These are phyloP conservation scores for Corynascus novoguineensis DNA, from an alignment of 495 filamentous ascomycete species.

Conservation along the genomic window DNA sequence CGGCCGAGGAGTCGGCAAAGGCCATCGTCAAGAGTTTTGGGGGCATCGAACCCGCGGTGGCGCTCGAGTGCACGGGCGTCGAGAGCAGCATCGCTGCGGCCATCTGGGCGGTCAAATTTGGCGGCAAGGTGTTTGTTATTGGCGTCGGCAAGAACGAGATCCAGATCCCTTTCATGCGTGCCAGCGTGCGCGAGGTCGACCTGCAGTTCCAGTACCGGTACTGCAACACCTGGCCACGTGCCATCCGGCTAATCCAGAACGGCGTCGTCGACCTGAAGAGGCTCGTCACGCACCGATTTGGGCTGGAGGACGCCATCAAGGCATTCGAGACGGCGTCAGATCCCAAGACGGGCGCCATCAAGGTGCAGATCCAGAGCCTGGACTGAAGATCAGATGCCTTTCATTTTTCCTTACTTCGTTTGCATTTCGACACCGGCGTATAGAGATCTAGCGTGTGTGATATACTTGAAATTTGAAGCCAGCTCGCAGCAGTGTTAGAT, in stretches of 20 bases:
- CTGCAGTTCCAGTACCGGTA: conserved; percentile 95
- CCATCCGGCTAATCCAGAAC: conserved; percentile 79
- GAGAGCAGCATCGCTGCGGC: conserved; percentile 79
- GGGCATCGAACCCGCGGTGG: conserved; percentile 67
- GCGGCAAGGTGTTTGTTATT: conserved; percentile 89
- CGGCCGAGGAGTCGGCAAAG: conserved; percentile 64
- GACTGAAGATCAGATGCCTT: conserved; percentile 23
- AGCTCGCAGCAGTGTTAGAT: neutral
- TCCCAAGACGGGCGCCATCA: conserved; percentile 89
- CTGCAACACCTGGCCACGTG: conserved; percentile 89
- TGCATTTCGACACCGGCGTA: conserved; percentile 8
- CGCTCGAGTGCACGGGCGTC: conserved; percentile 88
- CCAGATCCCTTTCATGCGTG: conserved; percentile 86
- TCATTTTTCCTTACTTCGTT: neutral
- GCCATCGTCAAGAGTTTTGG: conserved; percentile 61
- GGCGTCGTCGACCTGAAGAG: conserved; percentile 72
- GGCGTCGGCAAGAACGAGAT: conserved; percentile 93
- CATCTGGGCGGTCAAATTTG: conserved; percentile 85
- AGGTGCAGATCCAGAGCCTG: conserved; percentile 78
- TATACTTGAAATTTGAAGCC: neutral
- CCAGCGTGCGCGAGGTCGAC: conserved; percentile 86
- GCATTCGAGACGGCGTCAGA: conserved; percentile 84
- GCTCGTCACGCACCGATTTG: conserved; percentile 82
- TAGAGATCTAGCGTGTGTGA: conserved; percentile 12
- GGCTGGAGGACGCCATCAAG: conserved; percentile 77